Base-by-base conservation (phyloP, 768 basidiomycete species). In the Suillus hirtellus region DNA sequence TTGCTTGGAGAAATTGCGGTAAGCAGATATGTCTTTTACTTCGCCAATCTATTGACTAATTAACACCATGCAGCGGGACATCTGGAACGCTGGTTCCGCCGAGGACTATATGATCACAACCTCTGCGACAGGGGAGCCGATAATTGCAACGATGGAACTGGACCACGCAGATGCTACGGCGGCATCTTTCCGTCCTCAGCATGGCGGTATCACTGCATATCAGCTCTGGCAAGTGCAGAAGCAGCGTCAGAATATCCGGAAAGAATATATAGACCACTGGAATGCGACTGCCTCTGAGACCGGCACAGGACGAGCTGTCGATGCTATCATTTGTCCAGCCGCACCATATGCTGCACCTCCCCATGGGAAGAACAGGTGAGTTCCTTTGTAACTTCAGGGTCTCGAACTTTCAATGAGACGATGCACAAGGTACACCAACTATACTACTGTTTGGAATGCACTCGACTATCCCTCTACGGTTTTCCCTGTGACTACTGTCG, bases 251-350 rank as follows among this genome's bases (percentile, higher is more conserved):
- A 78, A 79, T 12, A 65, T 89, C 37, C 81, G 88, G 31, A 77
- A 85, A 66, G 78, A 80, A 56, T 86, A 90, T 69, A 73, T 89
- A 53, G 81, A 86, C 54, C 74, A 84, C 56, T 92, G 90, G 90
- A 80, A 86, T 59, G 77, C 74, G 5, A 88, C 86, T 0, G 75
- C 67, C 11, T 65, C 60, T 0, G 54, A 67, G 15, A 92, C 90
- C 0, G 84, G 83, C 0, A 93, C 89, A 0, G 89, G 88, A 1
- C 76, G 92, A 2, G 88, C 90, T 5, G 82, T 93, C 7, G 92
- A 93, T 70, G 90, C 88, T 1, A 84, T 94, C 66, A 87, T 93
- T 42, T 75, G 79, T 2, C 89, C 92, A 24, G 80, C 77, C 2
- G 86, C 87, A 2, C 80, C 89, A 1, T 86, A 77, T 69, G 75